phyloP scores from a whole-genome alignment of 2,329 filamentous ascomycete species.

The Aspergillus tamarii region DNA sequence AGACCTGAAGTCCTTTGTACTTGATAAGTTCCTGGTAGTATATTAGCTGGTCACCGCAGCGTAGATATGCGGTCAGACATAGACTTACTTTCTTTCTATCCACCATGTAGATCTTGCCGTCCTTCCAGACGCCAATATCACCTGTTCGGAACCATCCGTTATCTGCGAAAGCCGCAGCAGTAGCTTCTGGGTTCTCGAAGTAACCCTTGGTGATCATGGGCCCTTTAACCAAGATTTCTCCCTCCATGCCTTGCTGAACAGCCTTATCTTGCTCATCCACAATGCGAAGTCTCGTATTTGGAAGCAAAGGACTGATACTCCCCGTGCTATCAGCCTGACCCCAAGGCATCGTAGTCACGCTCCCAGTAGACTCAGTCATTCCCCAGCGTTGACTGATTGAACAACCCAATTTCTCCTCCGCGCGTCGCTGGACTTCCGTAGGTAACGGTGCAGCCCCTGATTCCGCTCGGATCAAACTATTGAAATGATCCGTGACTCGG shows the following conservation, averaged over 20 bases:
- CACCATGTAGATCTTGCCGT: conserved; percentile 18
- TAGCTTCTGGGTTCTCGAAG: conserved; percentile 19
- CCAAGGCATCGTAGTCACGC: conserved; percentile 22
- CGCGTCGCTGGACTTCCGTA: conserved; percentile 56
- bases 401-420: conserved; percentile 52
- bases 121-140: conserved; percentile 17
- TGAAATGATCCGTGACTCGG: conserved; percentile 60
- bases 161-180: conserved; percentile 12
- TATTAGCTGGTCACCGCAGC: not conserved
- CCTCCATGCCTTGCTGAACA: conserved; percentile 13
- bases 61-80: not conserved
- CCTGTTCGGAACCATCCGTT: conserved; percentile 21
- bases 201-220: conserved; percentile 20
- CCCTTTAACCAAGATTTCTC: conserved; percentile 19
- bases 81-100: conserved; percentile 21
- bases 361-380: conserved; percentile 21
- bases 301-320: conserved; percentile 19
- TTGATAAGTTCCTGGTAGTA: conserved; percentile 19
- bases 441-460: conserved; percentile 62
- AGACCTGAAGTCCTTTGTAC: conserved; percentile 23
- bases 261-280: conserved; percentile 14
- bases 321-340: conserved; percentile 17
- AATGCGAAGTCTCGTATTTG: conserved; percentile 18
- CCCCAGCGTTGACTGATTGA: conserved; percentile 21
- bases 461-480: conserved; percentile 51